These are phyloP conservation scores for Paulownia fortunei DNA, from an alignment of 257 asterid genomes.

Conservation along the genomic window DNA sequence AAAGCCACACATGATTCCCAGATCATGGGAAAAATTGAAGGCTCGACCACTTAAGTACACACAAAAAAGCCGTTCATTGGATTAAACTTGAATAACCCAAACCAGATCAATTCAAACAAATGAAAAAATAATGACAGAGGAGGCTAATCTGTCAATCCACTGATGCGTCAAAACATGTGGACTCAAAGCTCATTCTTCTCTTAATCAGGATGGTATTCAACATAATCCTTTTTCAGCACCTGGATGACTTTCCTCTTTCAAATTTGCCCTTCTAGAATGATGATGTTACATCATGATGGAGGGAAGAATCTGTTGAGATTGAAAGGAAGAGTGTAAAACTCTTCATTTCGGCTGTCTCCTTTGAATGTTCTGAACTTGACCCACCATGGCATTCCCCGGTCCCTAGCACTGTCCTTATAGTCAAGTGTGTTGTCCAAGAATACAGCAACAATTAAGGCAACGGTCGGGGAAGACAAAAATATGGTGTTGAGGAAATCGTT, in stretches of 20 bases:
- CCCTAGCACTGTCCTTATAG: slow-evolving; percentile 84
- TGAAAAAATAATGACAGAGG: slow-evolving; percentile 57
- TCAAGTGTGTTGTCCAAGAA: slow-evolving; percentile 96
- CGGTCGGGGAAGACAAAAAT: slow-evolving; percentile 84
- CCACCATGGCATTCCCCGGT: slow-evolving; percentile 99
- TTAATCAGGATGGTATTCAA: neutral
- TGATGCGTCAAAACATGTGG: slow-evolving; percentile 25
- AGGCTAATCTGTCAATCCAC: slow-evolving; percentile 49
- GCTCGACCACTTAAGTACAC: neutral
- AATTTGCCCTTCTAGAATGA: neutral
- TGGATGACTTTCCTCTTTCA: slow-evolving; percentile 4
- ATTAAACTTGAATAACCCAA: slow-evolving; percentile 63
- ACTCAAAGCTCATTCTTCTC: slow-evolving; percentile 15
- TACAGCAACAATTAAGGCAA: slow-evolving; percentile 75
- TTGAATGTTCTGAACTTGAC: slow-evolving; percentile 84
- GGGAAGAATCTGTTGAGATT: slow-evolving; percentile 96
- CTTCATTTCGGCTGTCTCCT: slow-evolving; percentile 95
- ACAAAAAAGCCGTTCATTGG: slow-evolving; percentile 32
- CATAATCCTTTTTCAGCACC: neutral
- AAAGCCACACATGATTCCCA: too few species aligned
- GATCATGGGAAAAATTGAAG: neutral
- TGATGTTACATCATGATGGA: slow-evolving; percentile 60
- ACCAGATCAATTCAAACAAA: slow-evolving; percentile 41
- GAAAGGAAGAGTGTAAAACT: slow-evolving; percentile 97
- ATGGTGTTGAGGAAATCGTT: slow-evolving; percentile 91